A percentile compares a stretch with the other conserved stretches of the same genome.
Conservation (phyloP, 108 stramenopile genomes). For the Conticribra guillardii region DNA sequence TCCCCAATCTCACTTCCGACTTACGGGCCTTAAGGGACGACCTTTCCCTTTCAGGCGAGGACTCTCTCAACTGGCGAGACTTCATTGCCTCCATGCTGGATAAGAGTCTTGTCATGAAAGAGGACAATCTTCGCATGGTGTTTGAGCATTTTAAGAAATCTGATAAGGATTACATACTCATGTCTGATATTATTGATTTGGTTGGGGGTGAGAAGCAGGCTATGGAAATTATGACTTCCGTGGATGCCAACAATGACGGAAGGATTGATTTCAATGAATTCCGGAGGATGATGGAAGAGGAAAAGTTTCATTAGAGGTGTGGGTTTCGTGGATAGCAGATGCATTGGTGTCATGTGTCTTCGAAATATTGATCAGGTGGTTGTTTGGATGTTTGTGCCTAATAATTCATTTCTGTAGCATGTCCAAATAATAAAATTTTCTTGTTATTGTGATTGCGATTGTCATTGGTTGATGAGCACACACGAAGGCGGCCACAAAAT, state of each 20-base stretch:
- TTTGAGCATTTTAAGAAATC: conserved; percentile 85
- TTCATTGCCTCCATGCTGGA: conserved; percentile 88
- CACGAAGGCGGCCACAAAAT: too few species aligned
- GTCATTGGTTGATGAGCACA: too few species aligned
- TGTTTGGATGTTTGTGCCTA: neutral
- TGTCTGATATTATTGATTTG: conserved; percentile 76
- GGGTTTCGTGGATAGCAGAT: neutral
- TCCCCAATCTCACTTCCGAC: conserved; percentile 20
- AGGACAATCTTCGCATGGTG: conserved; percentile 85
- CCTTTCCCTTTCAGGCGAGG: conserved; percentile 69
- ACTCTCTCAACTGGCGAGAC: conserved; percentile 83
- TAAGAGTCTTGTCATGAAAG: conserved; percentile 71
- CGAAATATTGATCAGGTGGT: too few species aligned
- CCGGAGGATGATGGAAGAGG: conserved; percentile 48
- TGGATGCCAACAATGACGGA: conserved; percentile 87
- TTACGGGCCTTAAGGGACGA: conserved; percentile 64
- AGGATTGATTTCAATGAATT: conserved; percentile 87
- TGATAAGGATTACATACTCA: conserved; percentile 63
- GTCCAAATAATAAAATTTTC: too few species aligned
- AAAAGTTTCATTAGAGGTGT: neutral
- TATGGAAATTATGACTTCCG: conserved; percentile 75
- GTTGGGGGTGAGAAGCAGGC: conserved; percentile 87
- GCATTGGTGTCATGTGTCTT: too few species aligned
- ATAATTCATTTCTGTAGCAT: too few species aligned
- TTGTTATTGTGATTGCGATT: too few species aligned